Base-by-base conservation (phyloP, 495 filamentous ascomycete species). In the Talaromyces wortmannii region DNA sequence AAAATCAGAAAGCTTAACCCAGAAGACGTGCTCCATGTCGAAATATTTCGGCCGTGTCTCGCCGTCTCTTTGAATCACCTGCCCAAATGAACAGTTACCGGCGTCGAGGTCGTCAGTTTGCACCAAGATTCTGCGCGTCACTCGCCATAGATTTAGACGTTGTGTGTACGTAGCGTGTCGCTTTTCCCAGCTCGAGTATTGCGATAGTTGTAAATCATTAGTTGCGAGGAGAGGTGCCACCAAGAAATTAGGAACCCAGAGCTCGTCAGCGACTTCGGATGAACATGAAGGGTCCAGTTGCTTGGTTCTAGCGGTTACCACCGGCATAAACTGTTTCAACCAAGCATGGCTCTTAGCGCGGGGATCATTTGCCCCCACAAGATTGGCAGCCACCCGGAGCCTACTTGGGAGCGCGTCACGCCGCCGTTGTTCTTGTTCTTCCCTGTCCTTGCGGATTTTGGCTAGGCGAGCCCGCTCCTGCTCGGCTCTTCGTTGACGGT, bases 1-100 rank as follows among this genome's bases (percentile, higher is more conserved):
- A 66, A 91, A 88, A 64, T 91, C 88, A 50, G 85, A 84, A 49
- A 87, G 78, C 83, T 87, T 87, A 61, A 92, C 79, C 77, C 89
- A 90, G 67, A 92, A 92, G 65, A 90, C 75, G 61, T 87, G 74
- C 55, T 78, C 73, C 70, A 82, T 73, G 15, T 66, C 70, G 53
- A 79, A 78, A 63, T 80, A 81, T 57, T 79, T 81, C 42, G 73
- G 75, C 42, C 70, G 64, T 6, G 75, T 77, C 58, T 78, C 75
- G 45, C 63, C 67, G 64, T 76, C 73, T 59, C 67, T 63, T 58
- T 73, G 71, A 68, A 76, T 72, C 50, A 76, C 61, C 29, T 76
- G 63, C 57, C 69, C 73, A 32, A 76, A 67, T 12, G 71, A 69
- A 32, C 72, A 71, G 42, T 58, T 56, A 45, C 62, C 52, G 43